Base-by-base conservation (phyloP, 768 basidiomycete species). In the Tricholoma saponaceum region DNA sequence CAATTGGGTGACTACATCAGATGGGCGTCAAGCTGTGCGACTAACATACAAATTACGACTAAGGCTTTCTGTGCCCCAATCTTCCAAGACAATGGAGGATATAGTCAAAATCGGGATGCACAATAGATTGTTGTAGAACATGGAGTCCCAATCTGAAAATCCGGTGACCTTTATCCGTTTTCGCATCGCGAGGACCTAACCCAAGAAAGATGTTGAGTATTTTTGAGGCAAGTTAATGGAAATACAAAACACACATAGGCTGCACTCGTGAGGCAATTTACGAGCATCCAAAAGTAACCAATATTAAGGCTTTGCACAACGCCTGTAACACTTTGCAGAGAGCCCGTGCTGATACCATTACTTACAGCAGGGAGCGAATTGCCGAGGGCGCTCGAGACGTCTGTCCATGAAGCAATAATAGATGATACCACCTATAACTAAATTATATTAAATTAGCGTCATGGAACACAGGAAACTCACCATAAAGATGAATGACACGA, bases 81-180 rank as follows among this genome's bases (percentile, higher is more conserved):
- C 86, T 74, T 99, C 97, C 28, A 89, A 72, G 50, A 93, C 62
- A 62, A 98, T 62, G 8, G 95, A 97, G 67, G 88, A 92, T 52
- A 92, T 65, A 55, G 82, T 79, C 44, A 99, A 77, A 37, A 98
- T 86, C 4, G 97, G 97, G 64, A 98, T 95, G 18, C 93, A 96
- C 52, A 98, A 76, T 46, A 98, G 70, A 71, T 98, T 99, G 77
- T 96, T 97, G 79, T 98, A 98, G 76, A 93, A 96, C 95, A 98
- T 98, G 12, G 95, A 88, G 67, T 98, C 96, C 95, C 95, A 97
- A 67, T 99, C 96, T 51, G 94, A 81, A 76, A 98, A 98, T 18
- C 92, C 92, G 14, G 94, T 98, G 41, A 79, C 71, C 76, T 98
- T 98, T 79, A 99, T 98, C 56, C 89, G 83, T 71, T 96, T 98